Base-by-base conservation (phyloP, 2,329 filamentous ascomycete species). In the Corinectria fuckeliana region DNA sequence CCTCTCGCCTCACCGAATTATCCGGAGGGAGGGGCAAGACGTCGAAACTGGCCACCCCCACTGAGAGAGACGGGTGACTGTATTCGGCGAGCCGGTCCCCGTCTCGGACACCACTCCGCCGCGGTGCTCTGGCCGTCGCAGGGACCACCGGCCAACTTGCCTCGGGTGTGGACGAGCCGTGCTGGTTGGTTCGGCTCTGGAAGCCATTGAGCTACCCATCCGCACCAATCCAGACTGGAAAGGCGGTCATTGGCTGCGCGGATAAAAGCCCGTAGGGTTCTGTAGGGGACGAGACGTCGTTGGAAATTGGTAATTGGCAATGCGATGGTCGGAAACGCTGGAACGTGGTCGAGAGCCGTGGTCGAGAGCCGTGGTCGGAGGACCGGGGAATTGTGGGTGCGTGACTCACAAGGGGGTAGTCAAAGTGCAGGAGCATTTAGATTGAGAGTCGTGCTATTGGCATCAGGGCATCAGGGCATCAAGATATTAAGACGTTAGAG, bases 201-300 rank as follows among this genome's bases (percentile, higher is more conserved):
- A 38, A 54, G 41, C 34, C 28, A 49, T 47, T 42, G 28, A 16
- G 18, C 16, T 36, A 32, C 8, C 51, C 60, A 66, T 57, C 60
- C 64, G 62, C 64, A 61, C 64, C 64, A 66, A 65, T 66, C 60
- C 60, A 59, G 52, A 36, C 25, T 10, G 25, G n/a, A 45, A 14
- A n/a, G n/a, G 18, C 41, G 59, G 48, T 50, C 56, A 64, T 60
- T 67, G 63, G 65, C 44, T 59, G 48, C 55, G 39, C 30, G 51
- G 41, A 49, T 50, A 58, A 55, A 50, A 39, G 51, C 25, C 32
- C 32, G 39, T 32, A 38, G n/a, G n/a, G n/a, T n/a, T 44, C 56
- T 62, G 36, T 23, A 60, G 49, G 38, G 36, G 50, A 30, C 59
- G 36, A 23, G 13, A 21, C n/a, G 32, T n/a, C n/a, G 38, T n/a